A percentile compares a stretch with the other conserved stretches of the same genome.
phyloP scores from a whole-genome alignment of 1,284 basidiomycete genomes.

The Moesziomyces antarcticus region DNA sequence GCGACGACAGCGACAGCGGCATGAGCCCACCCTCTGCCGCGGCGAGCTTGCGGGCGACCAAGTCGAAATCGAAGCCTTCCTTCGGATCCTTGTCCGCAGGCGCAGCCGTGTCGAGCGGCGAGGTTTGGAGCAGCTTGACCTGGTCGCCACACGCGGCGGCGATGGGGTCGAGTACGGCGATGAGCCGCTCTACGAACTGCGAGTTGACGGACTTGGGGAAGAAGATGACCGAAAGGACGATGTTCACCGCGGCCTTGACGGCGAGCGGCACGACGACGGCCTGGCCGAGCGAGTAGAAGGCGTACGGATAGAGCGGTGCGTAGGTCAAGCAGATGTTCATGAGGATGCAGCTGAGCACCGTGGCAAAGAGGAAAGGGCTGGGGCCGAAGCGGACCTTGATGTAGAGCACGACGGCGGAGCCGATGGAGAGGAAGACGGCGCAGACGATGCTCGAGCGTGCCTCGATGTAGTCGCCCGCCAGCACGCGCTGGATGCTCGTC shows the following conservation, averaged over 20 bases:
- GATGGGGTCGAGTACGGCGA: conserved; percentile 73
- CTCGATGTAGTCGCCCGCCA: conserved; percentile 45
- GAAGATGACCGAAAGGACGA: conserved; percentile 73
- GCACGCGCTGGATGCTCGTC: conserved; percentile 52
- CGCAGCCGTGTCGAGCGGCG: conserved; percentile 69
- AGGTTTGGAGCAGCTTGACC: conserved; percentile 70
- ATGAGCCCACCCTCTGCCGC: conserved; percentile 74
- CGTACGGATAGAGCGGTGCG: conserved; percentile 76
- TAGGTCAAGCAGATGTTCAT: conserved; percentile 75
- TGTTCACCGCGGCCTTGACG: conserved; percentile 74
- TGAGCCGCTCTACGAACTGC: conserved; percentile 74
- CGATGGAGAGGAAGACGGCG: conserved; percentile 76
- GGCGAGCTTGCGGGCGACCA: conserved; percentile 65
- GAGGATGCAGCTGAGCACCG: conserved; percentile 72
- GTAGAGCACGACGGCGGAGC: conserved; percentile 75
- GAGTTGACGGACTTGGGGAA: conserved; percentile 78
- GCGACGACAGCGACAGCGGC: conserved; percentile 72
- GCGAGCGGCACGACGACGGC: conserved; percentile 74
- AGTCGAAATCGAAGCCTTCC: conserved; percentile 69
- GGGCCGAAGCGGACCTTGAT: conserved; percentile 76
- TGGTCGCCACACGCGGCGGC: conserved; percentile 72
- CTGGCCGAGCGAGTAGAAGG: conserved; percentile 75
- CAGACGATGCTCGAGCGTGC: conserved; percentile 74
- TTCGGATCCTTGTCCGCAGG: conserved; percentile 3
- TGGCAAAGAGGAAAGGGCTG: conserved; percentile 75